Base-by-base conservation (phyloP, 371 early-diverging fungal species). In the Zopfochytrium polystomum region DNA sequence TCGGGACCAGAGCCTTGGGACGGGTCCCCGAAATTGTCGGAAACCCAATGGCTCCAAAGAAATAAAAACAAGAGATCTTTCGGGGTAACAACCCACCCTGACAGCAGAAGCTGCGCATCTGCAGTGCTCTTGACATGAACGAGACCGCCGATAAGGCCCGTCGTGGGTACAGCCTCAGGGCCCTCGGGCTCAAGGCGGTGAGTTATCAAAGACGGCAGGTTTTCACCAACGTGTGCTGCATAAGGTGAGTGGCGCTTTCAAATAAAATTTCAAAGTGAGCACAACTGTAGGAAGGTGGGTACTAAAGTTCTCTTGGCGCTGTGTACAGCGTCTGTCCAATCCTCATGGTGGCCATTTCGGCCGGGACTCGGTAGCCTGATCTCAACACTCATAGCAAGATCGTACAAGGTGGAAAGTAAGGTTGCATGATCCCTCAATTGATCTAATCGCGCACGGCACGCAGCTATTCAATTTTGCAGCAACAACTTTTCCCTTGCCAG, bases 141-240 rank as follows among this genome's bases (percentile, higher is more conserved):
- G n/a, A n/a, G n/a, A n/a, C n/a, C n/a, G n/a, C n/a, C n/a, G n/a
- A n/a, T n/a, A n/a, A n/a, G n/a, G n/a, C n/a, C n/a, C n/a, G n/a
- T n/a, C n/a, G n/a, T n/a, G n/a, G n/a, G n/a, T n/a, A 33, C 58
- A 62, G 52, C 23, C 33, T 67, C n/a, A 22, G 35, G 45, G 68
- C 68, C 5, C 63, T 65, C 4, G 64, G 66, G 42, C 73, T 80
- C 25, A 86, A 83, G 64, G 77, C 85, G 7, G 34, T 80, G n/a
- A 71, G 83, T 0, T 87, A 78, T 58, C 87, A 87, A 53, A 78
- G 79, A 47, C 79, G 87, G 5, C 87, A 87, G 60, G 63, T 65
- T 52, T 80, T 80, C 62, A 78, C 77, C 32, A 87, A 87, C 62
- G 63, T 86, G 15, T 87, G 85, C 70, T 87, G 86, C 66, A 79